Evolutionary conservation across 306 rosid genomes (phyloP), one percentile per base, ranked within the genome.

Genomic region (Gastrolobium villosum): DNA sequence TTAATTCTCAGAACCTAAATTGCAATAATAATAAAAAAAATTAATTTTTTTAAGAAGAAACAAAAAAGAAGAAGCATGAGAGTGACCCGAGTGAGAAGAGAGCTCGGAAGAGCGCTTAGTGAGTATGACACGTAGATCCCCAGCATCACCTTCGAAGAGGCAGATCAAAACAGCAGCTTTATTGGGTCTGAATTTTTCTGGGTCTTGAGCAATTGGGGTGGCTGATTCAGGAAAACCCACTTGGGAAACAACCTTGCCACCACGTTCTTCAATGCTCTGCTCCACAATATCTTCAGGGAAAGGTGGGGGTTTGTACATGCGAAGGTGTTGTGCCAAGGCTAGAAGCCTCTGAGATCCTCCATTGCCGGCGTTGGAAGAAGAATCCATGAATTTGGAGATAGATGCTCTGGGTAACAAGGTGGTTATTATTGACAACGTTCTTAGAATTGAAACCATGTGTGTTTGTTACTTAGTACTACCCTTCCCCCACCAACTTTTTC

Each of bases 111-210:
- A 88, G 3, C 99, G 94, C 65, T 91, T 92, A 45, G 98, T 95
- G 76, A 95, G 92, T 50, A 95, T 84, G 35, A 95, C 99, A 20
- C 99, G 87, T 4, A 95, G 86, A 72, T 95, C 98, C 20, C 99
- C 99, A 65, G 74, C 83, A 54, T 86, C 92, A 41, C 92, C 99
- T 87, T 92, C 94, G 54, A 91, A 92, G 74, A 95, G 89, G 69
- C 99, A 95, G 82, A 95, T 82, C 89, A 95, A 83, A 77, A 95
- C 99, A 70, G 97, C 99, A 35, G 97, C 99, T 86, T 77, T 88
- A 32, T 82, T 89, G 79, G 92, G 97, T 76, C 56, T 86, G 81
- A 91, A 87, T 60, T 76, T 84, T 62, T 89, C 82, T 3, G 88
- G 81, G 61, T 81, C 77, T 35, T 70, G 86, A 9, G 74, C 64